Conservation (phyloP, 345 rosid species). For the Streptanthus diversifolius region DNA sequence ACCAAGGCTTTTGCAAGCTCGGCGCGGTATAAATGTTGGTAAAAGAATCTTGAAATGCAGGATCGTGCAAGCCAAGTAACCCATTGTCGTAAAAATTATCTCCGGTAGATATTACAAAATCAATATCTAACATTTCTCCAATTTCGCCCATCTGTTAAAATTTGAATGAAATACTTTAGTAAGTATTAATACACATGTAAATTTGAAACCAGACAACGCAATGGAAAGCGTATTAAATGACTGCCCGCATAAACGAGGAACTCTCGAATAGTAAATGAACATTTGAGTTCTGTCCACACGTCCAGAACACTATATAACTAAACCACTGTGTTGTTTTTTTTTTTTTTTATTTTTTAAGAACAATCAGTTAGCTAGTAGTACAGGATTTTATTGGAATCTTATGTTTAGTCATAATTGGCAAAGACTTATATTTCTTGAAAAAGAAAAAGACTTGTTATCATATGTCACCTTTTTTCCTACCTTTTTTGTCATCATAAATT, state of each 20-base stretch:
- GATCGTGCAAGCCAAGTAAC: slow-evolving; percentile 34
- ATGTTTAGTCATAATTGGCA: neutral
- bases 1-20: slow-evolving; percentile 49
- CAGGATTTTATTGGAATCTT: too few relatives aligned
- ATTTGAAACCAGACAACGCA: neutral
- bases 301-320: neutral
- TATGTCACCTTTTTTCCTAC: neutral
- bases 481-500: neutral
- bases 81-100: slow-evolving; percentile 49
- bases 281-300: neutral
- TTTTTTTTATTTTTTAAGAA: too few relatives aligned
- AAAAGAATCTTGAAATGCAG: slow-evolving; percentile 41
- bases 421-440: neutral
- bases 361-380: too few relatives aligned
- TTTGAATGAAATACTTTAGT: neutral
- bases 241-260: neutral
- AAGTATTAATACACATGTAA: neutral
- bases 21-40: slow-evolving; percentile 34
- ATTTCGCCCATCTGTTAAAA: slow-evolving; percentile 43
- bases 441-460: neutral
- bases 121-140: slow-evolving; percentile 41
- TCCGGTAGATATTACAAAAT: slow-evolving; percentile 47
- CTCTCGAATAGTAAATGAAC: neutral
- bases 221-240: neutral
- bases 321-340: too few relatives aligned